A percentile compares a stretch with the other conserved stretches of the same genome.
These are phyloP conservation scores for Beta lomatogona DNA, from an alignment of 179 eudicot genomes.

Conservation along the genomic window DNA sequence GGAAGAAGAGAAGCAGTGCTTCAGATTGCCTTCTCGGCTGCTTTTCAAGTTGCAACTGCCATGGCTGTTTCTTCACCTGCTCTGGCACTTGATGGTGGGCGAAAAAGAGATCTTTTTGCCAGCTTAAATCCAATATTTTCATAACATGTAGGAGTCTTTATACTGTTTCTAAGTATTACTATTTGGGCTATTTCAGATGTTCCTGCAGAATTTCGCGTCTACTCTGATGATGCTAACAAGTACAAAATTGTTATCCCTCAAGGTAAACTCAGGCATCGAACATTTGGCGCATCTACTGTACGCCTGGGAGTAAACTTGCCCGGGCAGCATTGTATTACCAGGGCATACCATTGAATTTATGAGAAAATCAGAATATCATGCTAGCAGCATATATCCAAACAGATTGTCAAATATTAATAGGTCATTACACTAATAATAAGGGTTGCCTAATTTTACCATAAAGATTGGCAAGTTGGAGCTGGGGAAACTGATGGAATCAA, in stretches of 20 bases:
- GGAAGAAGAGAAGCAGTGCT: slow-evolving; percentile 41
- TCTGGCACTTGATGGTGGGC: slow-evolving; percentile 23
- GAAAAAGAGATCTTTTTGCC: background rate
- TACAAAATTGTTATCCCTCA: slow-evolving; percentile 71
- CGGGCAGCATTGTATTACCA: too few species aligned
- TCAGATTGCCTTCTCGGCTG: slow-evolving; percentile 36
- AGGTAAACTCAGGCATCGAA: slow-evolving; percentile 40
- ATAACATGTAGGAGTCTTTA: background rate
- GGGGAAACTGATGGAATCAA: slow-evolving; percentile 67
- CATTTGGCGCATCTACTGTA: too few species aligned
- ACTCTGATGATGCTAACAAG: slow-evolving; percentile 74
- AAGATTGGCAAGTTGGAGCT: slow-evolving; percentile 87
- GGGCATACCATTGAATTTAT: too few species aligned
- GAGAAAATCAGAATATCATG: background rate
- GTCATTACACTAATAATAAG: too few species aligned
- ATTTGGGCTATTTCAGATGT: slow-evolving; percentile 34
- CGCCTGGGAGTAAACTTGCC: too few species aligned
- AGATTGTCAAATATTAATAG: too few species aligned
- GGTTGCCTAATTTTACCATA: background rate
- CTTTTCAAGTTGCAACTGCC: slow-evolving; percentile 13
- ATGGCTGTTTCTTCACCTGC: slow-evolving; percentile 23
- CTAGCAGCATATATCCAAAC: background rate
- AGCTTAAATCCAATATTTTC: background rate
- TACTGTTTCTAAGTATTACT: background rate
- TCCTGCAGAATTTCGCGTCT: slow-evolving; percentile 56